A percentile compares a stretch with the other conserved stretches of the same genome.
phyloP scores from a whole-genome alignment of 2,329 filamentous ascomycete genomes.

The Knufia petricola region DNA sequence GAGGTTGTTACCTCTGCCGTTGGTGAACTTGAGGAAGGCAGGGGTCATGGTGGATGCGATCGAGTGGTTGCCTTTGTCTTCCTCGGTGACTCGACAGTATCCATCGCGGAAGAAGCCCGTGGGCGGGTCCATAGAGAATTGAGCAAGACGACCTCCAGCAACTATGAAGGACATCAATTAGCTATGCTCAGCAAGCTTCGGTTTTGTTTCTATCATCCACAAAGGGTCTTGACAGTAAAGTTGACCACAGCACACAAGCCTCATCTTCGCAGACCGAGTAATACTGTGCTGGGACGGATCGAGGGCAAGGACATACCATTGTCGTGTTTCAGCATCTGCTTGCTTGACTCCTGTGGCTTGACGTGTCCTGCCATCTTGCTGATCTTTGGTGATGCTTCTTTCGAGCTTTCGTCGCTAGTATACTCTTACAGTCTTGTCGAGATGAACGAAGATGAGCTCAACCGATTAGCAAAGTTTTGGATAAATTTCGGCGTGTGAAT shows the following conservation, averaged over 20 bases:
- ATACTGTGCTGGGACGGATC: background rate
- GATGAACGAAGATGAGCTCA: background rate
- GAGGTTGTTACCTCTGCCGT: slow-evolving; percentile 50
- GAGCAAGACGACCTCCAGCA: slow-evolving; percentile 48
- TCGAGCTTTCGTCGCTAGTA: background rate
- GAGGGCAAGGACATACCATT: slow-evolving; percentile 15
- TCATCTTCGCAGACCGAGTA: too few species aligned
- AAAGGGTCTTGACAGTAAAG: too few species aligned
- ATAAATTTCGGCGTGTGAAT: too few species aligned
- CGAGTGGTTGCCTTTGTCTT: slow-evolving; percentile 51
- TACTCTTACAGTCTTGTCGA: background rate
- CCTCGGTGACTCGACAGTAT: slow-evolving; percentile 47
- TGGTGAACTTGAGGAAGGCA: slow-evolving; percentile 53
- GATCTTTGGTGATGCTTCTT: background rate
- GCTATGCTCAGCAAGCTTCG: background rate
- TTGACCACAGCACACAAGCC: too few species aligned
- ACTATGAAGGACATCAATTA: slow-evolving; percentile 28
- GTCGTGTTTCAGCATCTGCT: slow-evolving; percentile 21
- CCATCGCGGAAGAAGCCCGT: slow-evolving; percentile 54
- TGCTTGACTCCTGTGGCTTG: slow-evolving; percentile 12
- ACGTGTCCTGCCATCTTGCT: slow-evolving; percentile 1
- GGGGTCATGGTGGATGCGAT: slow-evolving; percentile 50
- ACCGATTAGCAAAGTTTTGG: too few species aligned
- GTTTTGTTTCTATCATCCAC: too few species aligned
- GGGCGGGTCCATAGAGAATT: slow-evolving; percentile 49